A percentile compares a stretch with the other conserved stretches of the same genome.
Evolutionary conservation across 1,284 basidiomycete species (phyloP).

Genomic region (Vanrija pseudolonga): DNA sequence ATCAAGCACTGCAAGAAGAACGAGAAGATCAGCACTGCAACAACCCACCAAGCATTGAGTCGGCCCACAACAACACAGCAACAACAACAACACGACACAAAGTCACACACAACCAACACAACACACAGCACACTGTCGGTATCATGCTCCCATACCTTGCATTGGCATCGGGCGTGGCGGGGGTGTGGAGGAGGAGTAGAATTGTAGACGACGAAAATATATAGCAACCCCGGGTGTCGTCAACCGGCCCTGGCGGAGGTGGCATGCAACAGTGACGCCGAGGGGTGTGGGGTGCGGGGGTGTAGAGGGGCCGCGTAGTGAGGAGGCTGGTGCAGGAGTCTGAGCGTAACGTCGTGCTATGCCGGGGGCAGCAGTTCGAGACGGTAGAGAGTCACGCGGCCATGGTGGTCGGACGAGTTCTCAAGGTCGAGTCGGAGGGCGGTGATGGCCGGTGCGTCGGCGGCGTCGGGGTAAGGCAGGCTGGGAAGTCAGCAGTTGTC

Average conservation of each 20-base stretch:
- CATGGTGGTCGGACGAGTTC: slow-evolving; percentile 46
- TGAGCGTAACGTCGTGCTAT: too few species aligned
- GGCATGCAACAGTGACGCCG: slow-evolving; percentile 7
- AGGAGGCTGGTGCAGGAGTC: too few species aligned
- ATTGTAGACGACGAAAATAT: background rate
- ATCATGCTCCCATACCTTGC: background rate
- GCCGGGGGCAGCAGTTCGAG: slow-evolving; percentile 28
- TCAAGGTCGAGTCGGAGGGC: slow-evolving; percentile 40
- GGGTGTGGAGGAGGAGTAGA: background rate
- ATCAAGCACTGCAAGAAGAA: background rate
- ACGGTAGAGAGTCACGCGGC: slow-evolving; percentile 46
- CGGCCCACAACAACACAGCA: background rate
- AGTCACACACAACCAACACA: background rate
- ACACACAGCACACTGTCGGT: background rate
- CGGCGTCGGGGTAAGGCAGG: background rate
- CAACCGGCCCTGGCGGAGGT: slow-evolving; percentile 11
- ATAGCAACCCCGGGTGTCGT: slow-evolving; percentile 5
- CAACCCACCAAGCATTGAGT: background rate
- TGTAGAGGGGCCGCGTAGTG: too few species aligned
- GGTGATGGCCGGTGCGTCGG: background rate
- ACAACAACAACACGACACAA: slow-evolving; percentile 1
- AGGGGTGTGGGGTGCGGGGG: background rate
- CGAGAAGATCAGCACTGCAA: background rate
- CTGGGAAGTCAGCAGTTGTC: too few species aligned
- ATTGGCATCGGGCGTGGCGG: background rate